Evolutionary conservation across 495 filamentous ascomycete species (phyloP).

Genomic region (Stereocaulon alpinum): DNA sequence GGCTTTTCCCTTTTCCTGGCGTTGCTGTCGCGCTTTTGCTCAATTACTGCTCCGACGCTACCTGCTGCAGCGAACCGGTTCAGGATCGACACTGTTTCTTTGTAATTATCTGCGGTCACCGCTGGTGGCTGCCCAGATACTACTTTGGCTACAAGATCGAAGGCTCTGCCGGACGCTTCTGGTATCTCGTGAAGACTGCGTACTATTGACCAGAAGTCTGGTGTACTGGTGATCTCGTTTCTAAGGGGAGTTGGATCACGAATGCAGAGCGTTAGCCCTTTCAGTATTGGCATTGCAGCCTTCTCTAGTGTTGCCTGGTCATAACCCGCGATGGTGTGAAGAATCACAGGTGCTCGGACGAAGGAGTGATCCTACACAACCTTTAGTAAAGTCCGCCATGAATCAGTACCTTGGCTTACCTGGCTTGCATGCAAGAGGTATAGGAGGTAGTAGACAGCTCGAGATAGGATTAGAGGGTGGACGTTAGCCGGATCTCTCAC

Average conservation of each 20-base stretch:
- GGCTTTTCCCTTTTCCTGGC: conserved; percentile 37
- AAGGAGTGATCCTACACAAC: conserved; percentile 69
- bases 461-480: conserved; percentile 70
- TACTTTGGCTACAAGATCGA: conserved; percentile 68
- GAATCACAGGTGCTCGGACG: conserved; percentile 79
- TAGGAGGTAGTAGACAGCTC: conserved; percentile 78
- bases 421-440: conserved; percentile 77
- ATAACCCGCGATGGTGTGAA: conserved; percentile 85
- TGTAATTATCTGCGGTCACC: conserved; percentile 92
- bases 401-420: conserved; percentile 41
- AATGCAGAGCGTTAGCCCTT: conserved; percentile 71
- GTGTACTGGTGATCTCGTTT: conserved; percentile 88
- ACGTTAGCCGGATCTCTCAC: conserved; percentile 67
- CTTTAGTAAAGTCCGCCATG: conserved; percentile 24
- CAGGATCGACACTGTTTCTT: conserved; percentile 67
- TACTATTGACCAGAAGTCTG: conserved; percentile 94
- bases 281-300: conserved; percentile 61
- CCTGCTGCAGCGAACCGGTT: conserved; percentile 85
- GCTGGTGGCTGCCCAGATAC: conserved; percentile 53
- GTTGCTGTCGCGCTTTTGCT: conserved; percentile 63
- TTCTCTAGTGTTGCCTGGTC: conserved; percentile 65
- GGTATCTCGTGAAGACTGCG: conserved; percentile 56
- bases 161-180: conserved; percentile 65
- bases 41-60: conserved; percentile 64
- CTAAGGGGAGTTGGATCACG: conserved; percentile 63